Evolutionary conservation across 768 basidiomycete genomes (phyloP).

Genomic region (Boletus huronensis): DNA sequence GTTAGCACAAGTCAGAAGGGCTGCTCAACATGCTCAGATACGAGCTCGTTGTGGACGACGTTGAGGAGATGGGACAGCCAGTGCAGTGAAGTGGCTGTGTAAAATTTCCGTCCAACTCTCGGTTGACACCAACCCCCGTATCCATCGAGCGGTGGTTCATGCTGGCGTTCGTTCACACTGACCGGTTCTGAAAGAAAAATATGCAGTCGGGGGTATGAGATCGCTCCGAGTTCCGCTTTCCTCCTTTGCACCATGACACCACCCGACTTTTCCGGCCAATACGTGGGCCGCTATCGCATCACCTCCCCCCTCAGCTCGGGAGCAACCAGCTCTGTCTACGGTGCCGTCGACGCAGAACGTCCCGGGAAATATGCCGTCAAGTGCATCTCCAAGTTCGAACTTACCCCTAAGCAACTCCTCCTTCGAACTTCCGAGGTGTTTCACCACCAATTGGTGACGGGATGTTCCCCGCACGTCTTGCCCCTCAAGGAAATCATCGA

Average conservation of each 20-base stretch:
- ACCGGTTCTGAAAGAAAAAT: background rate
- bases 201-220: no score
- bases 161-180: no score
- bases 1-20: background rate
- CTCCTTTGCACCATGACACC: slow-evolving; percentile 17
- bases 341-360: slow-evolving; percentile 51
- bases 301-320: slow-evolving; percentile 66
- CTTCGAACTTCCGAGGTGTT: slow-evolving; percentile 68
- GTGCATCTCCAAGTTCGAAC: slow-evolving; percentile 59
- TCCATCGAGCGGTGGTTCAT: background rate
- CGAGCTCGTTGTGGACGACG: slow-evolving; percentile 12
- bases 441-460: slow-evolving; percentile 49
- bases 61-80: slow-evolving; percentile 4
- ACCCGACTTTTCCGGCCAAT: slow-evolving; percentile 49
- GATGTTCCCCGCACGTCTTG: slow-evolving; percentile 59
- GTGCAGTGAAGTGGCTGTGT: slow-evolving; percentile 22
- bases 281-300: slow-evolving; percentile 60
- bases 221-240: background rate
- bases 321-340: slow-evolving; percentile 76
- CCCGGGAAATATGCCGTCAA: slow-evolving; percentile 65
- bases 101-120: background rate
- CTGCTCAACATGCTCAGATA: slow-evolving; percentile 18
- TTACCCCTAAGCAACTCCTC: slow-evolving; percentile 51
- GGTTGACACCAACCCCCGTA: background rate
- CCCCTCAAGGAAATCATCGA: slow-evolving; percentile 62